Percentiles rank a stretch among this genome's conserved stretches.
Conservation (phyloP, 1,139 yeast genomes). For the Suhomyces bolitotheri region DNA sequence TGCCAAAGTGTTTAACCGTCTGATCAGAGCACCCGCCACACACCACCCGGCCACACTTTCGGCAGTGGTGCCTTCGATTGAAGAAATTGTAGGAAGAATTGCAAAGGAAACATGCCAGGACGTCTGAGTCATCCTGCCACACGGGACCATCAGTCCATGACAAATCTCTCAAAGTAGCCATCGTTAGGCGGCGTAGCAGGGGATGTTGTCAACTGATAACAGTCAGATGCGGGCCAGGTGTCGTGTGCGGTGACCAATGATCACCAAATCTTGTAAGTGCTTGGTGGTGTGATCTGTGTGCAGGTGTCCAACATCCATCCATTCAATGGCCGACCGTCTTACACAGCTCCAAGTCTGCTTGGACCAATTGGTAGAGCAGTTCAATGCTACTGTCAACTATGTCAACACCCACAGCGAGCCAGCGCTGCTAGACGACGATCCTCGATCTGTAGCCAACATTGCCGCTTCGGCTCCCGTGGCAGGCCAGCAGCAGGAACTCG, state of each 20-base stretch:
- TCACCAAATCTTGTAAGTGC: too few species aligned
- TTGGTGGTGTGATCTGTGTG: too few species aligned
- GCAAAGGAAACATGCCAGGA: slow-evolving; percentile 64
- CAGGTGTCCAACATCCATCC: too few species aligned
- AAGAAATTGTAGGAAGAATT: slow-evolving; percentile 57
- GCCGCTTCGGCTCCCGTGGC: slow-evolving; percentile 51
- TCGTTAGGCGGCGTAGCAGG: background rate
- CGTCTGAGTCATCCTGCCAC: slow-evolving; percentile 83
- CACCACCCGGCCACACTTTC: slow-evolving; percentile 78
- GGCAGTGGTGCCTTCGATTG: slow-evolving; percentile 86
- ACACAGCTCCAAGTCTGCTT: slow-evolving; percentile 91
- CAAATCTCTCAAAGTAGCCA: slow-evolving; percentile 1
- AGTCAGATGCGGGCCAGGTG: too few species aligned
- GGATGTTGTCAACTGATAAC: too few species aligned
- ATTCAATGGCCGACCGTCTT: slow-evolving; percentile 72
- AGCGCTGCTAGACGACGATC: slow-evolving; percentile 41
- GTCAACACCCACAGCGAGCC: slow-evolving; percentile 56
- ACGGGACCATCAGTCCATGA: slow-evolving; percentile 14
- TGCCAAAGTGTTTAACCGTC: slow-evolving; percentile 42
- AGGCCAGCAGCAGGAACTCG: slow-evolving; percentile 51
- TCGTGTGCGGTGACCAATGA: too few species aligned
- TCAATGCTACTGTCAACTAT: slow-evolving; percentile 86
- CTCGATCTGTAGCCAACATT: slow-evolving; percentile 39
- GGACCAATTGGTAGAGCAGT: slow-evolving; percentile 89
- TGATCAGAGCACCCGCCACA: slow-evolving; percentile 67